phyloP scores from a whole-genome alignment of 2,329 filamentous ascomycete species.

The Aspergillus pseudonomiae region DNA sequence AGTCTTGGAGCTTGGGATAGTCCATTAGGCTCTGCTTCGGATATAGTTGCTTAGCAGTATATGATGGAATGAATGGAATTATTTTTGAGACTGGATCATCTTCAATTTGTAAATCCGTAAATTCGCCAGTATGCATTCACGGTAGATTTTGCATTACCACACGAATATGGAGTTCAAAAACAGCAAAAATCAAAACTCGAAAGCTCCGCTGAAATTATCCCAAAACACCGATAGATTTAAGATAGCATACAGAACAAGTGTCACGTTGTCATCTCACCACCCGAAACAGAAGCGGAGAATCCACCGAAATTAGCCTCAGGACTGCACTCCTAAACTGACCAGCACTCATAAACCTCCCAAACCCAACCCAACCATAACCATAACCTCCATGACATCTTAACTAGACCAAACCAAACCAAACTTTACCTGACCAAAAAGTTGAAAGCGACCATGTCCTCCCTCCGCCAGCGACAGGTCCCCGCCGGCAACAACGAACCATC shows the following conservation, averaged over 20 bases:
- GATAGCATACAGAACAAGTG: neutral
- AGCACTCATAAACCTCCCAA: neutral
- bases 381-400: too few relatives aligned
- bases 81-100: neutral
- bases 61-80: neutral
- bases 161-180: too few relatives aligned
- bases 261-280: neutral
- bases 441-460: conserved; percentile 30
- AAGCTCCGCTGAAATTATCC: neutral
- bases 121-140: neutral
- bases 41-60: neutral
- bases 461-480: conserved; percentile 33
- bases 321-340: neutral
- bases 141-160: too few relatives aligned
- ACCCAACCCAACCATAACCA: neutral
- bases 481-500: conserved; percentile 6
- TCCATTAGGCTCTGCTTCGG: neutral
- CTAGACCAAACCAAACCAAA: too few relatives aligned
- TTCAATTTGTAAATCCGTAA: neutral
- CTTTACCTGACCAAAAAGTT: neutral
- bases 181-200: neutral
- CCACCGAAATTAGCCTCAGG: neutral
- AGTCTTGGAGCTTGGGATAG: neutral
- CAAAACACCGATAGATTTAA: neutral
- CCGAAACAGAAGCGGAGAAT: neutral